phyloP scores from a whole-genome alignment of 768 basidiomycete species.

The Tylopilus rubrobrunneus region DNA sequence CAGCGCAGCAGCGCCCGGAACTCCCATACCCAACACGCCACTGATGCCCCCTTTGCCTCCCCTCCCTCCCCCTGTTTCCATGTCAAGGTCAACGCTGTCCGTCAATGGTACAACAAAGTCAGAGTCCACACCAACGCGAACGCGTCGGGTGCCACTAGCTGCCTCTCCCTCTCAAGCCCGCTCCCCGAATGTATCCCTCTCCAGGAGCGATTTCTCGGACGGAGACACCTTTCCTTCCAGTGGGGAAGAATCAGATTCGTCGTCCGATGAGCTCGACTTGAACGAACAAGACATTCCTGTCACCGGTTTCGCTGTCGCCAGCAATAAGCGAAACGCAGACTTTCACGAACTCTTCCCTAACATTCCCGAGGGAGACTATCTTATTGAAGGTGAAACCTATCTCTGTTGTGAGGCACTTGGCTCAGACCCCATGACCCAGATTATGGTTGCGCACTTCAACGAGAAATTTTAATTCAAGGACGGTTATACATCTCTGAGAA shows the following conservation, averaged over 20 bases:
- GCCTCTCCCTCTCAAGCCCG: conserved; percentile 9
- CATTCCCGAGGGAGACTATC: conserved; percentile 93
- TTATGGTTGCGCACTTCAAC: conserved; percentile 95
- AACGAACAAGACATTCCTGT: conserved; percentile 75
- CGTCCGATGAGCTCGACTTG: conserved; percentile 32
- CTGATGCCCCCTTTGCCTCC: conserved; percentile 38
- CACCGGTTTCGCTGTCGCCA: conserved; percentile 96
- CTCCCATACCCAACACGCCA: conserved; percentile 61
- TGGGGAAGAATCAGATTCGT: conserved; percentile 31
- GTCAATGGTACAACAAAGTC: conserved; percentile 14
- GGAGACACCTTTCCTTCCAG: conserved; percentile 25
- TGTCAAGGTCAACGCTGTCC: conserved; percentile 17
- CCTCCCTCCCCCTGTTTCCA: conserved; percentile 9
- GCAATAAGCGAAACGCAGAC: conserved; percentile 89
- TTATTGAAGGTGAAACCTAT: conserved; percentile 81
- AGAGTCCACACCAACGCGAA: conserved; percentile 4
- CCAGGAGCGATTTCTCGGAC: conserved; percentile 28
- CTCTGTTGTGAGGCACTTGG: neutral
- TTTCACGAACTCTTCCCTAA: conserved; percentile 91
- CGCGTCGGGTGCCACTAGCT: neutral
- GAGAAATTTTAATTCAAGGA: conserved; percentile 96
- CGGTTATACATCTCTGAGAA: conserved; percentile 97
- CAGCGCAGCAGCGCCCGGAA: conserved; percentile 60
- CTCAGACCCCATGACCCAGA: conserved; percentile 45
- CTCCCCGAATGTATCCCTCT: conserved; percentile 18